phyloP scores from a whole-genome alignment of 164 flowering plant species.

The Umbellularia californica region DNA sequence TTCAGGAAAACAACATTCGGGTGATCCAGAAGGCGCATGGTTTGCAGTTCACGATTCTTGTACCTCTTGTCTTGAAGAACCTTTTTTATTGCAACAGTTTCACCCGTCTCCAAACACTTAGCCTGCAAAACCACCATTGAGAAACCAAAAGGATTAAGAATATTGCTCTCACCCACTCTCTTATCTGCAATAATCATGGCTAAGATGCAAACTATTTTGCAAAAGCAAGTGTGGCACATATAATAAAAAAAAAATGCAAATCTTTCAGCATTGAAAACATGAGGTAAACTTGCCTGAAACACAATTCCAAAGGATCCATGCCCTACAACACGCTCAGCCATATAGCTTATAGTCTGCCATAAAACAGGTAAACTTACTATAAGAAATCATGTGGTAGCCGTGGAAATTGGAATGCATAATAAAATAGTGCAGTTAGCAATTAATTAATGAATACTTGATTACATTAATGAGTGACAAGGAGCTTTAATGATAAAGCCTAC shows the following conservation, averaged over 20 bases:
- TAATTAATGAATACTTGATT: too few species aligned
- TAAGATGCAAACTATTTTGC: not conserved
- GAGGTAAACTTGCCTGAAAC: slow-evolving; percentile 37
- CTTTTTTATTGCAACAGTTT: slow-evolving; percentile 67
- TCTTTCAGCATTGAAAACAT: not conserved
- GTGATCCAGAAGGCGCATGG: slow-evolving; percentile 65
- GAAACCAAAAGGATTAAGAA: not conserved
- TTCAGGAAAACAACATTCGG: slow-evolving; percentile 55
- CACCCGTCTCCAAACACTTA: slow-evolving; percentile 74
- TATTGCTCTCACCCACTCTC: not conserved
- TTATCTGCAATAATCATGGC: not conserved
- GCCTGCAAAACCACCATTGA: slow-evolving; percentile 35
- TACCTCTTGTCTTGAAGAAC: slow-evolving; percentile 76
- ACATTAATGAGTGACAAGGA: too few species aligned
- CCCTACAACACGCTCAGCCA: slow-evolving; percentile 72
- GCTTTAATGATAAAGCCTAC: too few species aligned
- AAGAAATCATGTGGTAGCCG: not conserved
- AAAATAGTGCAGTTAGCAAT: too few species aligned
- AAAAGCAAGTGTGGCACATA: not conserved
- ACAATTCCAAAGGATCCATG: slow-evolving; percentile 69
- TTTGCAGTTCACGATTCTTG: slow-evolving; percentile 72
- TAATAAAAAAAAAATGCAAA: not conserved
- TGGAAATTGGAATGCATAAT: not conserved
- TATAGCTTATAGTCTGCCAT: slow-evolving; percentile 57
- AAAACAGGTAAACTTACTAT: slow-evolving; percentile 1